A percentile compares a stretch with the other conserved stretches of the same genome.
Conservation (phyloP, 768 basidiomycete species). For the Leccinum obscurum region DNA sequence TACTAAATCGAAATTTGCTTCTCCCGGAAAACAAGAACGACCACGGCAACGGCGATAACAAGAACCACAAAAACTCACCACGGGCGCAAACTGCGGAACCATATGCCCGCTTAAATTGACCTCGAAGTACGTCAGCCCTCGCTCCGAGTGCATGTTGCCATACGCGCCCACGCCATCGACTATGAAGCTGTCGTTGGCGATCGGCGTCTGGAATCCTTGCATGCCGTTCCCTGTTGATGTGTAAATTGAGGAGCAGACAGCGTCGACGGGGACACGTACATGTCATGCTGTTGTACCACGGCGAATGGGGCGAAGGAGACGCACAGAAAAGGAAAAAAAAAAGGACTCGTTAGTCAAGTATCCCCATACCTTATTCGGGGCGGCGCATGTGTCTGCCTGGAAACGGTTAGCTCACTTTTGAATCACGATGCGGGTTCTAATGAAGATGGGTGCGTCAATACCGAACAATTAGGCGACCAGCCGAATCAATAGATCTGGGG, state of each 20-base stretch:
- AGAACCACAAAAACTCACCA: slow-evolving; percentile 38
- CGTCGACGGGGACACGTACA: background rate
- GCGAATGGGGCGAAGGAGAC: background rate
- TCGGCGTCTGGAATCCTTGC: slow-evolving; percentile 76
- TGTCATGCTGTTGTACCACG: slow-evolving; percentile 5
- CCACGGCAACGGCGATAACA: background rate
- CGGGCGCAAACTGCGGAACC: slow-evolving; percentile 68
- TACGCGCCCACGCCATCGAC: slow-evolving; percentile 70
- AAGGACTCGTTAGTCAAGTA: background rate
- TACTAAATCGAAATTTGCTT: too few relatives aligned
- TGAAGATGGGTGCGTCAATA: background rate
- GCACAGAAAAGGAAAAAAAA: background rate
- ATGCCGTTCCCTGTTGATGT: slow-evolving; percentile 3
- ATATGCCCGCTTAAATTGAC: slow-evolving; percentile 73
- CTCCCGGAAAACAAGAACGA: too few relatives aligned
- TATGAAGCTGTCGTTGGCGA: slow-evolving; percentile 63
- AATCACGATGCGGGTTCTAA: slow-evolving; percentile 50
- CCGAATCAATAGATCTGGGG: background rate
- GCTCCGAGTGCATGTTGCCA: slow-evolving; percentile 65
- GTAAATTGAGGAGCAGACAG: background rate
- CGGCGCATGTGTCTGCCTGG: background rate
- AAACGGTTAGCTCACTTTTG: slow-evolving; percentile 51
- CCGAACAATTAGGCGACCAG: background rate
- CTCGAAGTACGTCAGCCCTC: slow-evolving; percentile 67
- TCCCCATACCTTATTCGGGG: background rate